Base-by-base conservation (phyloP, 2,329 filamentous ascomycete species). In the Ilyonectria robusta region DNA sequence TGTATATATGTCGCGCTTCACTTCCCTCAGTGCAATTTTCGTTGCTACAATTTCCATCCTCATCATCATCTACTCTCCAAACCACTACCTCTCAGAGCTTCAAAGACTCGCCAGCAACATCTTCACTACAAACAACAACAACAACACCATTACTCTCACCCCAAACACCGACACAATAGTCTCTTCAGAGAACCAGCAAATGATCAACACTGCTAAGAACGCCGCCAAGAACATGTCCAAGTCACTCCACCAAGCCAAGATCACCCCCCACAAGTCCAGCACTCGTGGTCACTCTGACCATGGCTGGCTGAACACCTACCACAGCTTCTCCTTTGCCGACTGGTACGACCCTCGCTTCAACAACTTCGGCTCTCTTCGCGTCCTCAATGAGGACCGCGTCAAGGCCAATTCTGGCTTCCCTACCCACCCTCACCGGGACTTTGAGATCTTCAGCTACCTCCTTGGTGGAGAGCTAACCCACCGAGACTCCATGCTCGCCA, bases 381-480 rank as follows among this genome's bases (percentile, higher is more conserved):
- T 97, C 44, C 90, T 97, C 76, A 97, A 97, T 77, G 94, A 97
- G 83, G 94, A 97, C 79, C 91, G 93, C 37, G 94, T 97, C 37
- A 88, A 89, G 75, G 84, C 91, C 31, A 87, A 89, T 66, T 89
- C 87, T 10, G 94, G 94, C 5, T 97, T 97, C 82, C 93, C 94
- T 4, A 94, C 93, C 0, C 94, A 97, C 78, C 90, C 90, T 29
- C 94, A 97, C 81, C 88, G 92, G 70, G 93, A 97, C 79, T 95
- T 94, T 79, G 93, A 97, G 81, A 97, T 97, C 82, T 97, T 95
- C 86, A 91, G 88, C 77, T 96, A 97, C 82, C 92, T 97, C 76
- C 85, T 97, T n/a, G 89, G 86, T 53, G 94, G 94, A 70, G 93
- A 95, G 81, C 88, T 97, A 69, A 95, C 94, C 54, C 94, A 97